phyloP scores from a whole-genome alignment of 441 rosid genomes.

The Arabidopsis hybrid region DNA sequence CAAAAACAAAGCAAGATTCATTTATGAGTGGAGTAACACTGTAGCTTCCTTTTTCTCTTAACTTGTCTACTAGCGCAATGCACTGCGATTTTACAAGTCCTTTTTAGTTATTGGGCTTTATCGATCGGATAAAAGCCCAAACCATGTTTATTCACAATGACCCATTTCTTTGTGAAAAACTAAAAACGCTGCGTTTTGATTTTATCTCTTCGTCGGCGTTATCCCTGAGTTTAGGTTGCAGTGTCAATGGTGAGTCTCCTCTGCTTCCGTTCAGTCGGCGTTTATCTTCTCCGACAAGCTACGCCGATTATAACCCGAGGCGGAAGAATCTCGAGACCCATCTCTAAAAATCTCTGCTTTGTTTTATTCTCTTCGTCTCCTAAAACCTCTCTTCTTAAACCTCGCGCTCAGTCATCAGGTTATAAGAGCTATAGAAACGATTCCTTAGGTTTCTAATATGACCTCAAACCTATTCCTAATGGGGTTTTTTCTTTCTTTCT shows the following conservation, averaged over 20 bases:
- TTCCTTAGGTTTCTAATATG: neutral
- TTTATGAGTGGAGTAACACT: neutral
- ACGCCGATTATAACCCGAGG: conserved; percentile 22
- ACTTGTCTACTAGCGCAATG: too few species aligned
- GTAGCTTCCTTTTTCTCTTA: too few species aligned
- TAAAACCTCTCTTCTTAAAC: conserved; percentile 50
- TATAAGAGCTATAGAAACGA: neutral
- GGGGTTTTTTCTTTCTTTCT: neutral
- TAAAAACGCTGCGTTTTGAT: conserved; percentile 8
- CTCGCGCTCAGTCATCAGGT: conserved; percentile 51
- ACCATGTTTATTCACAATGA: neutral
- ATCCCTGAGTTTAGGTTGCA: conserved; percentile 21
- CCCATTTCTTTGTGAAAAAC: neutral
- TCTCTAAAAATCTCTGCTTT: conserved; percentile 30
- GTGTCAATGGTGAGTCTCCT: conserved; percentile 49
- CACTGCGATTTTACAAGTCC: neutral
- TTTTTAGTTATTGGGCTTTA: neutral
- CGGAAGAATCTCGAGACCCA: conserved; percentile 34
- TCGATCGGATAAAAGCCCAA: neutral
- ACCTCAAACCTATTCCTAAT: neutral
- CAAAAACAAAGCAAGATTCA: conserved; percentile 21
- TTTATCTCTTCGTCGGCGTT: conserved; percentile 5
- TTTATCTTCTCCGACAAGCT: conserved; percentile 47
- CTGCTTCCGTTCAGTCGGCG: conserved; percentile 50
- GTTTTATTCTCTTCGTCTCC: conserved; percentile 42